phyloP scores from a whole-genome alignment of 73 alveolate species.

The Stentor coeruleus region DNA sequence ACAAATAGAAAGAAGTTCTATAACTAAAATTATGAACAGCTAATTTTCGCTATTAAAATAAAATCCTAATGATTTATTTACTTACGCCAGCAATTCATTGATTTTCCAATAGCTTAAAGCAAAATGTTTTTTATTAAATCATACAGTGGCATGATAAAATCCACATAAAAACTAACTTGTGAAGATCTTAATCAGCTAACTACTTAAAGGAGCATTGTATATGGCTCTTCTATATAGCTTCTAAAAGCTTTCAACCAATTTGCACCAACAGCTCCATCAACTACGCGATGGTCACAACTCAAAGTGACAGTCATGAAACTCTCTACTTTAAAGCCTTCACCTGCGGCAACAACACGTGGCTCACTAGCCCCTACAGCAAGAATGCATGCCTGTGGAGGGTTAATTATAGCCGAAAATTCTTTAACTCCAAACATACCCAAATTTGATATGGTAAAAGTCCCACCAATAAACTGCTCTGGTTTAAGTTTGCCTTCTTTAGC shows the following conservation, averaged over 20 bases:
- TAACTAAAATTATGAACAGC: no score
- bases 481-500: constrained; percentile 65
- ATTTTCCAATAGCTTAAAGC: not conserved
- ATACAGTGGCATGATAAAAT: not conserved
- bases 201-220: constrained; percentile 60
- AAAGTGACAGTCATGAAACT: constrained; percentile 57
- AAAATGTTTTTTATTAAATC: not conserved
- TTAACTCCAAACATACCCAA: constrained; percentile 78
- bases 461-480: constrained; percentile 61
- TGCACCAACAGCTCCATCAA: constrained; percentile 91
- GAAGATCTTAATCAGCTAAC: not conserved
- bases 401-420: constrained; percentile 56
- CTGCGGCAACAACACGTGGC: constrained; percentile 43
- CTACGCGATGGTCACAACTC: constrained; percentile 80
- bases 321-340: constrained; percentile 43
- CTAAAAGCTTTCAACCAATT: constrained; percentile 73
- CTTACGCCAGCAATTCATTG: no score
- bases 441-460: constrained; percentile 72
- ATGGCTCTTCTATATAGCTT: constrained; percentile 74
- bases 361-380: constrained; percentile 72
- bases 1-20: no score
- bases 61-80: no score
- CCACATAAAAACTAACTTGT: constrained; percentile 1
- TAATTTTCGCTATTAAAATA: no score
- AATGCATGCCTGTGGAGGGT: constrained; percentile 77